Conservation (phyloP, 2,329 filamentous ascomycete species). For the Phaeosphaeriaceae sp. region DNA sequence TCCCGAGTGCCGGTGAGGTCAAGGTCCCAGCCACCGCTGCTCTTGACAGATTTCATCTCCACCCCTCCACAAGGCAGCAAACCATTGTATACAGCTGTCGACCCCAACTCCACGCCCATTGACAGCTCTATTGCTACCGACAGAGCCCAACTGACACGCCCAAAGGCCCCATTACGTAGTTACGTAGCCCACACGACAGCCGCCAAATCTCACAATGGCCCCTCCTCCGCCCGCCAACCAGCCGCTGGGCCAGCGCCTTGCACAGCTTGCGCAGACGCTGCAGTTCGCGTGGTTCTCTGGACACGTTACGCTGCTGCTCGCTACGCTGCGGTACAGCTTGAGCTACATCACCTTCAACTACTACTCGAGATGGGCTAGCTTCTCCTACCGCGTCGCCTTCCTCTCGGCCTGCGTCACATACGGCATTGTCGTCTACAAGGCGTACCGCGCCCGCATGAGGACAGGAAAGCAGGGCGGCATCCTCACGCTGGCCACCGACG, state of each 20-base stretch:
- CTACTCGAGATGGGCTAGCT: conserved; percentile 75
- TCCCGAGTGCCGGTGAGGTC: conserved; percentile 30
- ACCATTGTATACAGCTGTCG: conserved; percentile 17
- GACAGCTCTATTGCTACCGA: conserved; percentile 8
- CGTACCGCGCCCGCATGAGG: conserved; percentile 84
- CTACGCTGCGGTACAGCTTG: conserved; percentile 80
- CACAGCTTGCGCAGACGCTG: conserved; percentile 83
- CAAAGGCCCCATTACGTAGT: conserved; percentile 29
- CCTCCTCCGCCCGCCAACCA: conserved; percentile 74
- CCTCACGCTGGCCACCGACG: conserved; percentile 76
- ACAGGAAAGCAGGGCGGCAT: conserved; percentile 70
- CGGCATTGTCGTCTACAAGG: conserved; percentile 99
- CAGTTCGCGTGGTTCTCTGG: conserved; percentile 80
- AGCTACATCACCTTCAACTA: conserved; percentile 92
- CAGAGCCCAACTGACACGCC: conserved; percentile 34
- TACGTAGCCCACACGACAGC: conserved; percentile 38
- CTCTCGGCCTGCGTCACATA: conserved; percentile 89
- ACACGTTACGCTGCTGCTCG: conserved; percentile 84
- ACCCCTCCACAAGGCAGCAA: conserved; percentile 24
- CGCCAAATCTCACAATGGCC: conserved; percentile 62
- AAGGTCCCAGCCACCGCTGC: conserved; percentile 34
- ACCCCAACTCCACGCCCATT: conserved; percentile 18
- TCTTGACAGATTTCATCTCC: conserved; percentile 46
- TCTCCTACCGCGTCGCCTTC: conserved; percentile 91
- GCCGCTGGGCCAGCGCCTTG: conserved; percentile 76